Evolutionary conservation across 2,329 filamentous ascomycete genomes (phyloP), one percentile per base, ranked within the genome.

Genomic region (Decorospora gaudefroyi): DNA sequence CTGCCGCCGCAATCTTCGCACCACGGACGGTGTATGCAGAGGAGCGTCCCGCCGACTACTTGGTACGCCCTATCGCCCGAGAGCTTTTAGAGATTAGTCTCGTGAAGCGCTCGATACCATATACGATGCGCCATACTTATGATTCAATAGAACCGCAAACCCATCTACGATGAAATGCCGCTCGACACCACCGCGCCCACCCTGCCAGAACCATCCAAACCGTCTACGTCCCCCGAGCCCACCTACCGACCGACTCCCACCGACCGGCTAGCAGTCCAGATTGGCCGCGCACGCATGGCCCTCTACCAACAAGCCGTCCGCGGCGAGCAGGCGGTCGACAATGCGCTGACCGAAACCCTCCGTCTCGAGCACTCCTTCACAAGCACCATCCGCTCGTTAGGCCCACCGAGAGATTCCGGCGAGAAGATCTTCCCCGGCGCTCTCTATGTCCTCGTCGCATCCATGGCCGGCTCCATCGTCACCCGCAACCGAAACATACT

Each of bases 381-480:
- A 61, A 82, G 81, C 72, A 97, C 93, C 49, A 74, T 99, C 58
- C 89, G 91, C 46, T 90, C 87, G 15, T 81, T 99, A 26, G 93
- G 91, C 13, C 93, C 93, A 19, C 78, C 90, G 25, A 86, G 85
- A 63, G 87, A 92, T 73, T 88, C 84, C 49, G 88, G 88, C 69
- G 93, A 99, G 78, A 84, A 85, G 67, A 80, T 99, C 43, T 85
- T 97, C 74, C 93, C 93, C 22, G 92, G 92, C 17, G 79, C 84
- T 47, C 83, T 97, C 58, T 97, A 97, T 75, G 90, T 97, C 32
- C 81, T 96, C 19, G 91, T 99, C 33, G 86, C 91, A 28, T 85
- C 89, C 62, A 96, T 99, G 91, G 89, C 93, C 23, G 93, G 92
- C 59, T 90, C 84, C 72, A 97, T 99, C 69, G 77, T 96, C 42